phyloP scores from a whole-genome alignment of 768 basidiomycete genomes.

The Auricularia auricula-judae region DNA sequence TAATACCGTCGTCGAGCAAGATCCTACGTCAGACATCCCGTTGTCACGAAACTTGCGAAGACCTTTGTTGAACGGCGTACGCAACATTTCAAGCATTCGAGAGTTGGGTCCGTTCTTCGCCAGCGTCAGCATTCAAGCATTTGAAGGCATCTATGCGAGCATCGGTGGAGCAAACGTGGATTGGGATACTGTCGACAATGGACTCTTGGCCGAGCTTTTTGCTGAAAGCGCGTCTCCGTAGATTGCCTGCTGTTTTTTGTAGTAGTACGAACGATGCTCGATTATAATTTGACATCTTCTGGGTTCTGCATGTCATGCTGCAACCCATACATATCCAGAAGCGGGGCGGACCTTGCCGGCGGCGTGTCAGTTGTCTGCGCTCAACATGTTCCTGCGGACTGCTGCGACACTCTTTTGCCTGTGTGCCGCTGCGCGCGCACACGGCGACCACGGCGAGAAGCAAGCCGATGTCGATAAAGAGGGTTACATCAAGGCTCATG shows the following conservation, averaged over 20 bases:
- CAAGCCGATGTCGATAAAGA: conserved; percentile 50
- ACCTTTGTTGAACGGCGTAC: conserved; percentile 57
- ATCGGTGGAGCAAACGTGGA: conserved; percentile 65
- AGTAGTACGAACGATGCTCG: neutral
- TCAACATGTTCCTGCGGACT: neutral
- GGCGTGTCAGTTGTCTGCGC: neutral
- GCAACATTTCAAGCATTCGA: conserved; percentile 71
- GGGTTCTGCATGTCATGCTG: neutral
- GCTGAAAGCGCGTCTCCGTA: conserved; percentile 16
- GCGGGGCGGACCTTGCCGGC: neutral
- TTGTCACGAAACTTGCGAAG: conserved; percentile 47
- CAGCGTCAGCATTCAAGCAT: conserved; percentile 75
- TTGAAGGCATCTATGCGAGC: conserved; percentile 74
- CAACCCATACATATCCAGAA: neutral
- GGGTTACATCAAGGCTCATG: conserved; percentile 84
- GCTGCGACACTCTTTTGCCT: conserved; percentile 23
- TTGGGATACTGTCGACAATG: conserved; percentile 79
- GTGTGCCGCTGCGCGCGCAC: conserved; percentile 28
- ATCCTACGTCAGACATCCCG: conserved; percentile 13
- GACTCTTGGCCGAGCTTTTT: conserved; percentile 81
- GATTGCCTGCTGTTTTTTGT: neutral
- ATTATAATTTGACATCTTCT: neutral
- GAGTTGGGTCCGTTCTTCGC: conserved; percentile 90
- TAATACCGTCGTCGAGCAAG: conserved; percentile 13
- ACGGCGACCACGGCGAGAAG: conserved; percentile 50